phyloP scores from a whole-genome alignment of 73 alveolate genomes.

The Diophrys appendiculata region DNA sequence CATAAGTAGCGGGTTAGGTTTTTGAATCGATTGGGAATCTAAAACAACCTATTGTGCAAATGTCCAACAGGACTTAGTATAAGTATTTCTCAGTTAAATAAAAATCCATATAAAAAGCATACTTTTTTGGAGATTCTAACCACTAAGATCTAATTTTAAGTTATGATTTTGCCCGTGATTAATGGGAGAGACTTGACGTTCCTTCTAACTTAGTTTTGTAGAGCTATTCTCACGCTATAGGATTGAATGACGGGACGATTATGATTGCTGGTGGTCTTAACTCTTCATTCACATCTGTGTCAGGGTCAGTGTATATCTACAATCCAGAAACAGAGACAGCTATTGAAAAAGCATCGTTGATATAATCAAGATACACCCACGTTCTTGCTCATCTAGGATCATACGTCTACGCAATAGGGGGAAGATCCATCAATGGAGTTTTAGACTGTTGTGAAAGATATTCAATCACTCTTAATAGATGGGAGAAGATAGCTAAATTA shows the following conservation, averaged over 20 bases:
- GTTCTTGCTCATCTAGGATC: constrained; percentile 57
- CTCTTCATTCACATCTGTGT: constrained; percentile 64
- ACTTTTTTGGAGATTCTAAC: constrained; percentile 74
- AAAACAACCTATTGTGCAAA: constrained; percentile 54
- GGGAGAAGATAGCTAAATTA: constrained; percentile 71
- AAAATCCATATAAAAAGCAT: constrained; percentile 15
- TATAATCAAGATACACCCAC: constrained; percentile 63
- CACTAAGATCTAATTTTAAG: constrained; percentile 50
- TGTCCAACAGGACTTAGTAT: constrained; percentile 56
- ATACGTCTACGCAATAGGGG: constrained; percentile 66
- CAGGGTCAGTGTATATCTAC: constrained; percentile 54
- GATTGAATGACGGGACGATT: constrained; percentile 63
- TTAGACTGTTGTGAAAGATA: constrained; percentile 67
- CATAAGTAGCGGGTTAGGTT: constrained; percentile 59
- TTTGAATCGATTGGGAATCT: constrained; percentile 60
- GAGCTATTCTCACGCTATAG: constrained; percentile 68
- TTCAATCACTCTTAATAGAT: constrained; percentile 59
- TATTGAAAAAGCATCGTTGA: constrained; percentile 54
- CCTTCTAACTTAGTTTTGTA: constrained; percentile 54
- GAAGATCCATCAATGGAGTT: constrained; percentile 71
- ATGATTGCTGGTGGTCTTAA: constrained; percentile 69
- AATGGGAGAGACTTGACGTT: constrained; percentile 61
- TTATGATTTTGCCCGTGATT: constrained; percentile 54
- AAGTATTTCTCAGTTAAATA: constrained; percentile 49
- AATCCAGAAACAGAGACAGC: constrained; percentile 63